phyloP scores from a whole-genome alignment of 805 yeast species.

The Starmera dryadoides region DNA sequence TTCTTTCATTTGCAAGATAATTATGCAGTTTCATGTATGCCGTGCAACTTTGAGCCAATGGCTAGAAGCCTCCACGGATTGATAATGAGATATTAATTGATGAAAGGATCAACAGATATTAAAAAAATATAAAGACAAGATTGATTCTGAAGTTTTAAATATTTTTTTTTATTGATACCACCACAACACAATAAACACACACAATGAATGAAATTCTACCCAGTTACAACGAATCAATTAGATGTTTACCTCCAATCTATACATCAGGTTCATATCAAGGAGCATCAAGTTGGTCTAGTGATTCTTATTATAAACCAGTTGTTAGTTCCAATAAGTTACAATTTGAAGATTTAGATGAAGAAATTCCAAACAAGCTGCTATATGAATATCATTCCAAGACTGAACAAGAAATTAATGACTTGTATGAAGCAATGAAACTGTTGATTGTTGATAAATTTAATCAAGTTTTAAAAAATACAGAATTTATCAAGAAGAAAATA shows the following conservation, averaged over 20 bases:
- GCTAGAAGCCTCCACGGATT: too few relatives aligned
- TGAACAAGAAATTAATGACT: slow-evolving; percentile 9
- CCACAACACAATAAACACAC: not conserved
- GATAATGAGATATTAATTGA: too few relatives aligned
- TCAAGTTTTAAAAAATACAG: slow-evolving; percentile 13
- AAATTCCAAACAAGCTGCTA: not conserved
- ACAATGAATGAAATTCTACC: not conserved
- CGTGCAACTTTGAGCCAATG: too few relatives aligned
- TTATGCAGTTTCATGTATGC: too few relatives aligned
- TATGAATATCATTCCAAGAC: not conserved
- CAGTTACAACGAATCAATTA: not conserved
- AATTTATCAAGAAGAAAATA: slow-evolving; percentile 13
- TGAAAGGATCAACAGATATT: too few relatives aligned
- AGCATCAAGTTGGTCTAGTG: not conserved
- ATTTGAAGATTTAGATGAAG: not conserved
- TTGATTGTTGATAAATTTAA: slow-evolving; percentile 12
- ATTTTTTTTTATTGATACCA: too few relatives aligned
- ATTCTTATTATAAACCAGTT: not conserved
- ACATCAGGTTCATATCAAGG: not conserved
- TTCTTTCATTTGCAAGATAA: too few relatives aligned
- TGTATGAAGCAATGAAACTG: slow-evolving; percentile 4
- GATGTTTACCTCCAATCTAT: not conserved
- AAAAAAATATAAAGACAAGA: too few relatives aligned
- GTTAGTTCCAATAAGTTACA: not conserved
- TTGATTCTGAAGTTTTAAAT: too few relatives aligned